These are phyloP conservation scores for Veloporphyrellus conicus DNA, from an alignment of 1,284 basidiomycete species.

Conservation along the genomic window DNA sequence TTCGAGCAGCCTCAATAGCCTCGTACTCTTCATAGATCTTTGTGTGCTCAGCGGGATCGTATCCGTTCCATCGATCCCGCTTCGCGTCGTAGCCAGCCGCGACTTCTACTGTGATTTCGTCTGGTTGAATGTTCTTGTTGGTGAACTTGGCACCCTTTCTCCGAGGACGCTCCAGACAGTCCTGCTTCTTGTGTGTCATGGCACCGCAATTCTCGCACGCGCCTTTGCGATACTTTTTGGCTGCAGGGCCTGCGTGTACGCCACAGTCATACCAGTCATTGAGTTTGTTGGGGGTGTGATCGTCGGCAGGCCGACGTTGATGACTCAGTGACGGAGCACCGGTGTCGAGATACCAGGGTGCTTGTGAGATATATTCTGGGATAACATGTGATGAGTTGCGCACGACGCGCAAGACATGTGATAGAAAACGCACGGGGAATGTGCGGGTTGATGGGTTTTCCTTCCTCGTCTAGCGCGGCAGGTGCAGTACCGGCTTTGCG, in stretches of 20 bases:
- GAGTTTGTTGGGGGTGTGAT: constrained; percentile 64
- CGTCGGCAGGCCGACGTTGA: constrained; percentile 79
- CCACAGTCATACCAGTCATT: constrained; percentile 93
- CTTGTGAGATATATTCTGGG: constrained; percentile 87
- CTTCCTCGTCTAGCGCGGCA: constrained; percentile 91
- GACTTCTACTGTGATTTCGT: constrained; percentile 84
- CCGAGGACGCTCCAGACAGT: constrained; percentile 94
- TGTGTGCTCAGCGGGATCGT: constrained; percentile 85
- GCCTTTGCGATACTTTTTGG: constrained; percentile 95
- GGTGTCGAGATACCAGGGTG: constrained; percentile 97
- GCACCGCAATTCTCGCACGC: constrained; percentile 99
- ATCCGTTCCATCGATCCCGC: constrained; percentile 98
- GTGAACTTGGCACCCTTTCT: constrained; percentile 96
- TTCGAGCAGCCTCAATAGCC: constrained; percentile 85
- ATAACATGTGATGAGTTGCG: neutral
- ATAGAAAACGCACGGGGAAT: constrained; percentile 74
- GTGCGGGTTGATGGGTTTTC: constrained; percentile 95
- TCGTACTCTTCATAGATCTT: constrained; percentile 91
- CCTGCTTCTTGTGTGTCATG: constrained; percentile 86
- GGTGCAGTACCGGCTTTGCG: constrained; percentile 97
- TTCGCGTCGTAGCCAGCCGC: constrained; percentile 90
- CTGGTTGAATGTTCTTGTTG: constrained; percentile 84
- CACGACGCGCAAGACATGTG: neutral
- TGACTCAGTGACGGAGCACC: constrained; percentile 89
- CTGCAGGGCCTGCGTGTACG: constrained; percentile 79